phyloP scores from a whole-genome alignment of 495 filamentous ascomycete genomes.

The Podospora tetraspora region DNA sequence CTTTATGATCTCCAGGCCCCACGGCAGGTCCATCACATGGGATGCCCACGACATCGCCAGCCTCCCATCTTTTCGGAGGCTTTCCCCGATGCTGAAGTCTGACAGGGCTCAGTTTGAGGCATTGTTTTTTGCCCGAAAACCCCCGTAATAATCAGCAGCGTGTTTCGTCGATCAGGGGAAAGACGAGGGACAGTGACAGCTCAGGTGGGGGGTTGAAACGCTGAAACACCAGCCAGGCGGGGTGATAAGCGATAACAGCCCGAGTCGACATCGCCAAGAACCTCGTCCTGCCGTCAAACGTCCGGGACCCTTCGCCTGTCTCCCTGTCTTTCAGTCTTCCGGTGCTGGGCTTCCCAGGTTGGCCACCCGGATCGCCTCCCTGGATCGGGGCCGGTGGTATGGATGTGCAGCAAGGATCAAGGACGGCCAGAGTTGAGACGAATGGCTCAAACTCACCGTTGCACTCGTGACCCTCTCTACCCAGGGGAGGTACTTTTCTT shows the following conservation, averaged over 20 bases:
- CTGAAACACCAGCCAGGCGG: slow-evolving; percentile 6
- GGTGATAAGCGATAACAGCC: background rate
- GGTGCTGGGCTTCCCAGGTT: background rate
- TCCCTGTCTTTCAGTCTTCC: background rate
- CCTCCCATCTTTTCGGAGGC: background rate
- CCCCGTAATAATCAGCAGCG: background rate
- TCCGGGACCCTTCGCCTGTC: background rate
- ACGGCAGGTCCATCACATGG: background rate
- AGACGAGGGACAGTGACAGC: background rate
- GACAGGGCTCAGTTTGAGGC: background rate
- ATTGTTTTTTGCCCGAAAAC: background rate
- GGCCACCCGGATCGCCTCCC: background rate
- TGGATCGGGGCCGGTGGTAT: background rate
- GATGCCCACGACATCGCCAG: background rate
- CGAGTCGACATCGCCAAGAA: background rate
- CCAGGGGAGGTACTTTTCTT: slow-evolving; percentile 1
- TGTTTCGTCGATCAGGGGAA: slow-evolving; percentile 10
- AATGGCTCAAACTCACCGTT: slow-evolving; percentile 8
- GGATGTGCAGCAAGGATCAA: background rate
- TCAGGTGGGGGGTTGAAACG: background rate
- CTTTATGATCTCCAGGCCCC: background rate
- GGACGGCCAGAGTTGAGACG: background rate
- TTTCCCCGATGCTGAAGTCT: background rate
- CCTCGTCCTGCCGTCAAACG: background rate
- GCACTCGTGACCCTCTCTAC: background rate